Conservation (phyloP, 805 yeast species). For the Pichia thaimueangensis region DNA sequence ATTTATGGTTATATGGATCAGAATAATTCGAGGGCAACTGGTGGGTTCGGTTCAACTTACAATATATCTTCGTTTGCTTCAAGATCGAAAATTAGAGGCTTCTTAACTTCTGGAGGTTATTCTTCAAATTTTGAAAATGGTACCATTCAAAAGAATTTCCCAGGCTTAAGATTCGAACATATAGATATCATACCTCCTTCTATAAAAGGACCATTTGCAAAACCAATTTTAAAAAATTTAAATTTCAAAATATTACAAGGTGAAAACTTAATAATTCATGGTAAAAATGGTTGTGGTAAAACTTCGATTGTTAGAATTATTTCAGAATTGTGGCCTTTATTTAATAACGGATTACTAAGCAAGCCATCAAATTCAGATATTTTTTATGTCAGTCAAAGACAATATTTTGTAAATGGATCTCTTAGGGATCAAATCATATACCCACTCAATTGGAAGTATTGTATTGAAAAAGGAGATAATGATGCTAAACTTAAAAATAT, state of each 20-base stretch:
- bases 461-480: conserved; percentile 62
- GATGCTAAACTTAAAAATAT: conserved; percentile 66
- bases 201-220: conserved; percentile 48
- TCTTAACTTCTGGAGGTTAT: conserved; percentile 31
- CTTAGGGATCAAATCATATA: conserved; percentile 88
- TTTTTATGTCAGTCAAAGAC: conserved; percentile 76
- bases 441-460: conserved; percentile 72
- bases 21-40: conserved; percentile 12
- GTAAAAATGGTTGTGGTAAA: conserved; percentile 87
- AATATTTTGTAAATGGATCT: conserved; percentile 75
- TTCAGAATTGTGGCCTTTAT: conserved; percentile 90
- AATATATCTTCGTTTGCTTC: conserved; percentile 29
- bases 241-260: conserved; percentile 55
- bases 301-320: conserved; percentile 77
- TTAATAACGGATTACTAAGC: conserved; percentile 65
- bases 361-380: conserved; percentile 67
- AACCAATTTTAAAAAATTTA: conserved; percentile 54
- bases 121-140: conserved; percentile 46
- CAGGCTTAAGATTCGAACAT: conserved; percentile 77
- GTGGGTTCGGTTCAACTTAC: conserved; percentile 29
- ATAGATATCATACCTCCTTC: conserved; percentile 80
- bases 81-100: conserved; percentile 17
- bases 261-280: conserved; percentile 71
- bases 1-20: conserved; percentile 36
- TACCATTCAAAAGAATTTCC: conserved; percentile 68